phyloP scores from a whole-genome alignment of 345 rosid species.

The Gossypium sturtianum region DNA sequence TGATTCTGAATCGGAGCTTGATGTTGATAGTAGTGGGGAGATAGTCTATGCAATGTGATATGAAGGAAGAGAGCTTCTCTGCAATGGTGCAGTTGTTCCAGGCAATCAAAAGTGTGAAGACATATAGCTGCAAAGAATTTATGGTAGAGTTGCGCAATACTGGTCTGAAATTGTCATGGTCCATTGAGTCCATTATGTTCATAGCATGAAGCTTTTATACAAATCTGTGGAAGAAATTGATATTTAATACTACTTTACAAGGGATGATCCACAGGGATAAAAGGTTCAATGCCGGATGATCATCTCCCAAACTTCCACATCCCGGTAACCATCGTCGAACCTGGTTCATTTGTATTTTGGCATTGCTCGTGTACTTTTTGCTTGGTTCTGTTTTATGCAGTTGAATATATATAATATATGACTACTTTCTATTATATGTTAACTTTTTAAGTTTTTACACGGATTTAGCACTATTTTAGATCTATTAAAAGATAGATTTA shows the following conservation, averaged over 20 bases:
- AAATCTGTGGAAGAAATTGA: slow-evolving; percentile 6
- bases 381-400: slow-evolving; percentile 3
- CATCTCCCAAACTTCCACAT: neutral
- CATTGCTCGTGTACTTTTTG: neutral
- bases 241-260: neutral
- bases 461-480: neutral
- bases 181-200: slow-evolving; percentile 13
- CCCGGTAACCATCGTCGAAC: neutral
- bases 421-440: neutral
- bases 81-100: neutral
- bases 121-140: slow-evolving; percentile 10
- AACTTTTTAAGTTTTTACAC: neutral
- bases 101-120: neutral
- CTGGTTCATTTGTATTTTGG: neutral
- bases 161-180: neutral
- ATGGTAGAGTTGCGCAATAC: slow-evolving; percentile 4
- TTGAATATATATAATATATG: slow-evolving; percentile 6
- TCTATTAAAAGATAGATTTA: neutral
- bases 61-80: slow-evolving; percentile 2
- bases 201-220: slow-evolving; percentile 15
- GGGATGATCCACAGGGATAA: neutral
- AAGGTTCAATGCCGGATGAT: neutral
- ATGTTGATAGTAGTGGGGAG: slow-evolving; percentile 91
- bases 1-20: slow-evolving; percentile 81
- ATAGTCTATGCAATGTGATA: slow-evolving; percentile 63